phyloP scores from a whole-genome alignment of 371 early-diverging fungal species.

The Mucor sp. region DNA sequence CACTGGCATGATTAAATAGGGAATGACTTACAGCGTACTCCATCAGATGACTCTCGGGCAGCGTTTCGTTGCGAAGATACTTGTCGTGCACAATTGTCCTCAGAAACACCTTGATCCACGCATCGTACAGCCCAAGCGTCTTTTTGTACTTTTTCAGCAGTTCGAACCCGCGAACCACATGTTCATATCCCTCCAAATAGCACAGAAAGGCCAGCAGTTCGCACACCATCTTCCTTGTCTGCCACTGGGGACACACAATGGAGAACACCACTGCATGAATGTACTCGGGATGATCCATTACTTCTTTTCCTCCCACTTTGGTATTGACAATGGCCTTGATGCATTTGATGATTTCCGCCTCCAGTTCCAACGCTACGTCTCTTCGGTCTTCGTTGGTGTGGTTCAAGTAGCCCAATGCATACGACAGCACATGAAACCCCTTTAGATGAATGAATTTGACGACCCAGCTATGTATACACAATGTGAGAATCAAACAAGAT shows the following conservation, averaged over 20 bases:
- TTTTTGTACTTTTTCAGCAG: constrained; percentile 50
- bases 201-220: constrained; percentile 80
- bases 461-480: constrained; percentile 47
- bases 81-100: constrained; percentile 67
- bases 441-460: constrained; percentile 64
- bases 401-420: constrained; percentile 57
- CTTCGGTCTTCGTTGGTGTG: constrained; percentile 40
- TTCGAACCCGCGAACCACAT: constrained; percentile 64
- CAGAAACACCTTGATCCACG: constrained; percentile 73
- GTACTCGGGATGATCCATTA: constrained; percentile 61
- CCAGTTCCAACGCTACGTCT: constrained; percentile 64
- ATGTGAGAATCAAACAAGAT: too few relatives aligned
- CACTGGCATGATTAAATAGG: neutral
- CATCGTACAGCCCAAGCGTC: constrained; percentile 65
- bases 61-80: constrained; percentile 35
- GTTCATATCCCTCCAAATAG: constrained; percentile 72
- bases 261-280: constrained; percentile 73
- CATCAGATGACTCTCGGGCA: constrained; percentile 69
- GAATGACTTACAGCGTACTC: constrained; percentile 72
- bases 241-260: constrained; percentile 67
- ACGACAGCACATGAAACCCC: constrained; percentile 64
- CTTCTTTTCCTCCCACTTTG: constrained; percentile 62
- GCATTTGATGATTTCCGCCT: constrained; percentile 75
- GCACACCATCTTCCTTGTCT: constrained; percentile 72
- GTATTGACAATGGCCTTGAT: constrained; percentile 74